Base-by-base conservation (phyloP, 306 rosid genomes). In the Luffa aegyptiaca region DNA sequence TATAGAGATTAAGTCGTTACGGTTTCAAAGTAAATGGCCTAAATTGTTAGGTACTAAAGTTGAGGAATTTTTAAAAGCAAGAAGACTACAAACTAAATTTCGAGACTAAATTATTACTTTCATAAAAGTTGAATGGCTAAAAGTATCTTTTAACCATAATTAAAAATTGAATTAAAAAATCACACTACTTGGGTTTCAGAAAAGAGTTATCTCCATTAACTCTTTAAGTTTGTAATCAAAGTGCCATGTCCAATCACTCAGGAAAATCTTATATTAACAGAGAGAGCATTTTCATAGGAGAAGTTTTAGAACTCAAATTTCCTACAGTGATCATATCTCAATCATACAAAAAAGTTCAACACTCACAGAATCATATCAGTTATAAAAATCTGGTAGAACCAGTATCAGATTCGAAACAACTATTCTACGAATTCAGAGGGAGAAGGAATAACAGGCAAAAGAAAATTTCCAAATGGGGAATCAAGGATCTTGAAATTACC, bases 391-490 rank as follows among this genome's bases (percentile, higher is more conserved):
- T 10, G 76, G 76, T 44, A 26, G 76, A 20, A 46, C 10, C 12
- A 71, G 76, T 44, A 71, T 48, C n/a, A 11, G 62, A 58, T 39
- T 18, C 48, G 65, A 80, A 77, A 82, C 84, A 9, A 66, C 31
- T 84, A 88, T 45, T 65, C 81, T 18, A 78, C 49, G 18, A 88
- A 85, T 56, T 90, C 90, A 37, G 78, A 76, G 46, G 79, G 79
- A 76, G 90, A 80, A 77, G 91, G 94, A 77, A 86, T 42, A 21
- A 86, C 87, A 58, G 91, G 92, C 82, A 88, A 84, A 39, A 90
- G 90, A 81, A 77, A 87, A 81, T 90, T 92, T 36, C 89, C 89
- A 83, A 45, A 88, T 14, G 84, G 87, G 8, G 92, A 92, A 85
- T 92, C 87, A 65, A 88, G 83, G 56, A 87, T 71, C 76, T 74